Percentiles rank a stretch among this genome's conserved stretches.
These are phyloP conservation scores for Coleophoma eucalyptorum DNA, from an alignment of 2,329 filamentous ascomycete genomes.

Conservation along the genomic window DNA sequence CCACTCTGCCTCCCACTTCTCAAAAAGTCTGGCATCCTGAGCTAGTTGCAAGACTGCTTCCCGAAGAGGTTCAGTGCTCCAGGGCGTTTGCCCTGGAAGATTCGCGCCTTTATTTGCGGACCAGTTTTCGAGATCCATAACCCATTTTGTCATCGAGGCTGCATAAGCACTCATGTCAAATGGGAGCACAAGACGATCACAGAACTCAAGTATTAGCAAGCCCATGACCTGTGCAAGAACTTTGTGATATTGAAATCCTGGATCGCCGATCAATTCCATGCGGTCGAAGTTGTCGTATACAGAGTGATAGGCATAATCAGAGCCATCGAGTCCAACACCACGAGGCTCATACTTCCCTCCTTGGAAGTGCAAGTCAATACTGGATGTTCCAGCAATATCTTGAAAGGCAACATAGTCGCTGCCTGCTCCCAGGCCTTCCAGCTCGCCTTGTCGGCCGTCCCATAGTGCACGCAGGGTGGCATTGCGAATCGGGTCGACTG, in stretches of 20 bases:
- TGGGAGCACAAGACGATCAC: slow-evolving; percentile 76
- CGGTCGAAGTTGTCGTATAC: slow-evolving; percentile 90
- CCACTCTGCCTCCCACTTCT: slow-evolving; percentile 76
- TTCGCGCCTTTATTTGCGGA: slow-evolving; percentile 52
- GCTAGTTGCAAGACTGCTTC: slow-evolving; percentile 61
- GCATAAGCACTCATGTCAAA: slow-evolving; percentile 79
- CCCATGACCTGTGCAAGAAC: slow-evolving; percentile 76
- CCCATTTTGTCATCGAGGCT: slow-evolving; percentile 57
- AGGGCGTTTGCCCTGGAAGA: slow-evolving; percentile 37
- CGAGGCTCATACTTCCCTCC: slow-evolving; percentile 15
- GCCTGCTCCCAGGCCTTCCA: slow-evolving; percentile 68
- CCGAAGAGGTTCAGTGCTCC: slow-evolving; percentile 46
- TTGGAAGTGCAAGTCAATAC: slow-evolving; percentile 76
- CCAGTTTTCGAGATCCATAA: slow-evolving; percentile 64
- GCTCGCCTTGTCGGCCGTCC: slow-evolving; percentile 56
- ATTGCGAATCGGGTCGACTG: slow-evolving; percentile 69
- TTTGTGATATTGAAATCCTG: slow-evolving; percentile 76
- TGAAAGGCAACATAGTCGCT: slow-evolving; percentile 91
- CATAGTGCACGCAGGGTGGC: slow-evolving; percentile 71
- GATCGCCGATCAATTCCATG: slow-evolving; percentile 78
- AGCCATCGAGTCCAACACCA: slow-evolving; percentile 35
- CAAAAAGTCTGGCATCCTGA: slow-evolving; percentile 59
- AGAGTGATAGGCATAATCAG: slow-evolving; percentile 68
- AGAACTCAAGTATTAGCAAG: slow-evolving; percentile 79
- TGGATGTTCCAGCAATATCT: slow-evolving; percentile 83